Conservation (phyloP, 1,284 basidiomycete genomes). For the Boletus mariae region DNA sequence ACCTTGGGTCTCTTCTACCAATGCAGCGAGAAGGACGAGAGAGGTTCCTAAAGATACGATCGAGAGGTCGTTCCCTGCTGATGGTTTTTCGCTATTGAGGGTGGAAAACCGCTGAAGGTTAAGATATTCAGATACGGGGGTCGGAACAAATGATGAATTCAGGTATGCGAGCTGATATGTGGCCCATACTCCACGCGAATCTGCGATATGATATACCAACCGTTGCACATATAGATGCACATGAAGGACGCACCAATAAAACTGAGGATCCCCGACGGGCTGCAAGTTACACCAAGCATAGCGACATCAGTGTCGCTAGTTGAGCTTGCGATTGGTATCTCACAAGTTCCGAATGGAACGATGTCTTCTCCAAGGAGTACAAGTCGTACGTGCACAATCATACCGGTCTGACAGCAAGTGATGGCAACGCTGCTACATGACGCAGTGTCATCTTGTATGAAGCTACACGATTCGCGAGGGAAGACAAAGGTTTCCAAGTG, state of each 20-base stretch:
- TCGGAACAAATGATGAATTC: constrained; percentile 26
- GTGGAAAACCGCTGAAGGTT: constrained; percentile 36
- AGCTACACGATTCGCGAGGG: constrained; percentile 40
- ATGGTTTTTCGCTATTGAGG: constrained; percentile 13
- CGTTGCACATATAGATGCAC: neutral
- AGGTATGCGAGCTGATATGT: constrained; percentile 41
- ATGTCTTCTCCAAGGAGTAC: constrained; percentile 22
- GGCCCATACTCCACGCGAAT: constrained; percentile 24
- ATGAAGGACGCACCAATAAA: constrained; percentile 25
- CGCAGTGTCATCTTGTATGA: constrained; percentile 34
- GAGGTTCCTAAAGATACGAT: constrained; percentile 58
- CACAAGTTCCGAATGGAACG: constrained; percentile 16
- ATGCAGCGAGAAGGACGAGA: constrained; percentile 56
- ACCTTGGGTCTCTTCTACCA: constrained; percentile 42
- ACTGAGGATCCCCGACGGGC: constrained; percentile 28
- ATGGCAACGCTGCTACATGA: constrained; percentile 11
- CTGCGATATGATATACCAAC: constrained; percentile 15
- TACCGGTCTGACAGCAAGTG: constrained; percentile 18
- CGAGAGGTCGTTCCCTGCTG: constrained; percentile 34
- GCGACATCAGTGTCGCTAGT: neutral
- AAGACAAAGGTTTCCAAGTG: constrained; percentile 47
- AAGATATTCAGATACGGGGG: constrained; percentile 37
- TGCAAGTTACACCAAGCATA: constrained; percentile 24
- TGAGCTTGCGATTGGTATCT: constrained; percentile 18
- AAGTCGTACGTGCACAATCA: constrained; percentile 21